Base-by-base conservation (phyloP, 177 flowering plant species). In the Vitis hybrid region DNA sequence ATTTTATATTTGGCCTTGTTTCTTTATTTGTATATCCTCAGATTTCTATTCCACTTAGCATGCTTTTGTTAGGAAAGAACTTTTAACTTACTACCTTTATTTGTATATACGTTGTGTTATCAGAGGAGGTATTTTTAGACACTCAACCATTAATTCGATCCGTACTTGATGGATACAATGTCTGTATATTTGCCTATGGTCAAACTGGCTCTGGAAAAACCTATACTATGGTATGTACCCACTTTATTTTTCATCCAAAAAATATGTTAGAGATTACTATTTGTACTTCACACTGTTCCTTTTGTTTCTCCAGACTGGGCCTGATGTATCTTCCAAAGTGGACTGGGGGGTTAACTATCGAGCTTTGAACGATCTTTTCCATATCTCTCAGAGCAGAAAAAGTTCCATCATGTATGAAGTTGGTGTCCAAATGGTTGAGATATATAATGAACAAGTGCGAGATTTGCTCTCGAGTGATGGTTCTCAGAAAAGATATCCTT, bases 181-280 rank as follows among this genome's bases (percentile, higher is more conserved):
- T 96, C 1, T 96, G 99, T 79, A 96, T 96, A 32, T 93, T 96
- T 83, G 98, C 99, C 3, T 96, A 96, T 83, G 99, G 99, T 61
- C 99, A 96, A 84, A 95, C 99, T 69, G 99, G 99, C 46, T 94
- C 99, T 3, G 99, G 99, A 68, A 94, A 94, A 76, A 95, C 98
- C 3, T 91, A 93, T 66, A 96, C 99, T 32, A 96, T 96, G 99
- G 98, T 96, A 80, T 69, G 77, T 24, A 27, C 10, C 63, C 59
- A 62, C n/a, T 24, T 18, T 64, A 17, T 76, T 24, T 66, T 63
- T 63, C 6, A 11, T 50, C 1, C 35, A 58, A 2, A 6, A 41
- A 52, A 63, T 21, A 17, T 65, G 3, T 60, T 50, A 61, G 30
- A 27, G 30, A 27, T 46, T 65, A 50, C 7, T 65, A 58, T 55